Evolutionary conservation across 768 basidiomycete genomes (phyloP).

Genomic region (Rhodocollybia butyracea): DNA sequence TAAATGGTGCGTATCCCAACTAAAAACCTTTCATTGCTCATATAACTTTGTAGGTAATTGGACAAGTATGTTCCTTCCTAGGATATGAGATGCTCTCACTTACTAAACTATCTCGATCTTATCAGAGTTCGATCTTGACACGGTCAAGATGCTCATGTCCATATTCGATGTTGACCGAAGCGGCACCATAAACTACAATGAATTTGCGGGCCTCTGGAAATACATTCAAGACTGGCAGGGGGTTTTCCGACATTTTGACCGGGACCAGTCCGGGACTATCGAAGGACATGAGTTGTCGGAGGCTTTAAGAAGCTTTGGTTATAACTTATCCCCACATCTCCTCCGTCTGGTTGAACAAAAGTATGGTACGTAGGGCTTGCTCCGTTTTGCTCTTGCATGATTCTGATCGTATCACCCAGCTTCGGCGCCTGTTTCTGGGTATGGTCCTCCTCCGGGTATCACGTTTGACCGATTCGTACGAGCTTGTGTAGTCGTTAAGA

Average conservation of each 20-base stretch:
- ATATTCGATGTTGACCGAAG: slow-evolving; percentile 80
- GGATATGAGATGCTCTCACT: neutral
- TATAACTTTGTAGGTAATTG: slow-evolving; percentile 60
- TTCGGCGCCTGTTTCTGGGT: slow-evolving; percentile 48
- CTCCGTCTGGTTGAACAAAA: slow-evolving; percentile 67
- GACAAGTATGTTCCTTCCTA: slow-evolving; percentile 54
- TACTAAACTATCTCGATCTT: neutral
- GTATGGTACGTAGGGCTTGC: slow-evolving; percentile 53
- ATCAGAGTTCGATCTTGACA: slow-evolving; percentile 79
- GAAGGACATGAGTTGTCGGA: slow-evolving; percentile 71
- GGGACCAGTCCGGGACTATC: slow-evolving; percentile 76
- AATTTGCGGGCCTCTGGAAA: slow-evolving; percentile 80
- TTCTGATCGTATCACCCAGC: slow-evolving; percentile 36
- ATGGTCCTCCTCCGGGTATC: slow-evolving; percentile 72
- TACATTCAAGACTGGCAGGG: slow-evolving; percentile 86
- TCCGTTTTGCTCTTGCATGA: neutral
- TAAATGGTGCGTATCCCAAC: slow-evolving; percentile 55
- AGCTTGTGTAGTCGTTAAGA: slow-evolving; percentile 79
- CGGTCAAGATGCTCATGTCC: slow-evolving; percentile 84
- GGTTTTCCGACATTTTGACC: slow-evolving; percentile 80
- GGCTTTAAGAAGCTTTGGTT: slow-evolving; percentile 78
- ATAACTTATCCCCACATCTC: slow-evolving; percentile 64
- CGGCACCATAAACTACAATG: slow-evolving; percentile 78
- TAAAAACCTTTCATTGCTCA: slow-evolving; percentile 10
- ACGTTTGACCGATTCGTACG: slow-evolving; percentile 86